Conservation (phyloP, 1,284 basidiomycete genomes). For the Coniferiporia weirii region DNA sequence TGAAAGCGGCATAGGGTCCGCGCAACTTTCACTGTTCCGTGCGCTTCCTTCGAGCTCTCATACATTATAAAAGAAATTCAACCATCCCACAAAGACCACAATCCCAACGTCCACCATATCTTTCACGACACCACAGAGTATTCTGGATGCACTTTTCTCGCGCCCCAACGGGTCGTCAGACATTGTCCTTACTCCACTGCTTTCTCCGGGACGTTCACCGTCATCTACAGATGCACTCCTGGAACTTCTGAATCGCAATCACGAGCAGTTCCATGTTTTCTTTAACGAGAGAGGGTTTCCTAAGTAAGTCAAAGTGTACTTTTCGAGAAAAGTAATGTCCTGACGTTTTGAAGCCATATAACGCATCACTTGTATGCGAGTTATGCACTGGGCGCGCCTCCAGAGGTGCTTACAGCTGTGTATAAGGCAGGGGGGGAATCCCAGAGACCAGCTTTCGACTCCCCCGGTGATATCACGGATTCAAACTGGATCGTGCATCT, state of each 20-base stretch:
- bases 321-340: background rate
- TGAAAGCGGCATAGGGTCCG: too few relatives aligned
- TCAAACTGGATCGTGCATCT: too few relatives aligned
- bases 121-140: too few relatives aligned
- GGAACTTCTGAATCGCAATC: constrained; percentile 49
- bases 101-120: too few relatives aligned
- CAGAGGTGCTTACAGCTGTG: constrained; percentile 35
- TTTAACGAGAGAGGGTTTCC: constrained; percentile 55
- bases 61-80: too few relatives aligned
- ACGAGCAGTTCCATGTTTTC: constrained; percentile 54
- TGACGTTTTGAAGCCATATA: constrained; percentile 37
- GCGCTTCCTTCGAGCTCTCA: too few relatives aligned
- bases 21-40: too few relatives aligned
- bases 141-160: too few relatives aligned
- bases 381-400: constrained; percentile 43
- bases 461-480: constrained; percentile 37
- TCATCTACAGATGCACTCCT: constrained; percentile 41
- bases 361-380: constrained; percentile 44
- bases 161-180: too few relatives aligned
- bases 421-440: constrained; percentile 38
- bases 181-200: too few relatives aligned
- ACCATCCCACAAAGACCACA: too few relatives aligned
- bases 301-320: constrained; percentile 35
- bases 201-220: constrained; percentile 24
- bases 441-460: constrained; percentile 35